phyloP scores from a whole-genome alignment of 805 yeast genomes.

The Blastobotrys peoriensis region DNA sequence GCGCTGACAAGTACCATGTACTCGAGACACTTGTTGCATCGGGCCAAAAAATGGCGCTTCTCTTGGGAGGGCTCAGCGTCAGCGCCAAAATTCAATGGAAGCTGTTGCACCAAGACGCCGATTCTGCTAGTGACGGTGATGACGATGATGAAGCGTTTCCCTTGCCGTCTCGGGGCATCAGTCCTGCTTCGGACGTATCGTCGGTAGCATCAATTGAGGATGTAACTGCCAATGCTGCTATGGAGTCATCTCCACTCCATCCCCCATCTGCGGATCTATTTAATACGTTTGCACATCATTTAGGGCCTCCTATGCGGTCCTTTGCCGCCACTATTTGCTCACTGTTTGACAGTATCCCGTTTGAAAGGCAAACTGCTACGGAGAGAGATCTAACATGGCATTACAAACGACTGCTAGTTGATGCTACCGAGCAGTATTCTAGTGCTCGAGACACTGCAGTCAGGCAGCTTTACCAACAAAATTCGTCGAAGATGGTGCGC shows the following conservation, averaged over 20 bases:
- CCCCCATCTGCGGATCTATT: slow-evolving; percentile 40
- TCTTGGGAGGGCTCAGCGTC: slow-evolving; percentile 59
- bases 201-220: slow-evolving; percentile 8
- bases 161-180: neutral
- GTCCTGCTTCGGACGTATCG: neutral
- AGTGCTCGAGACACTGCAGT: slow-evolving; percentile 53
- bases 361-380: slow-evolving; percentile 29
- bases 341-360: slow-evolving; percentile 55
- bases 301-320: slow-evolving; percentile 70
- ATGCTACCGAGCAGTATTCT: slow-evolving; percentile 52
- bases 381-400: neutral
- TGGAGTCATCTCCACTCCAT: neutral
- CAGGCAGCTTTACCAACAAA: slow-evolving; percentile 50
- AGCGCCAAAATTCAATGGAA: slow-evolving; percentile 65
- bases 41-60: slow-evolving; percentile 46
- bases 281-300: slow-evolving; percentile 56
- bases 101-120: slow-evolving; percentile 35
- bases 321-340: slow-evolving; percentile 58
- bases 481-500: slow-evolving; percentile 36
- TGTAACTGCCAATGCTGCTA: neutral
- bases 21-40: slow-evolving; percentile 45
- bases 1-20: slow-evolving; percentile 45
- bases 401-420: slow-evolving; percentile 35
- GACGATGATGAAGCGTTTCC: neutral
- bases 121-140: neutral